Conservation (phyloP, 106 monocot species). For the Dendrobium huoshanense region DNA sequence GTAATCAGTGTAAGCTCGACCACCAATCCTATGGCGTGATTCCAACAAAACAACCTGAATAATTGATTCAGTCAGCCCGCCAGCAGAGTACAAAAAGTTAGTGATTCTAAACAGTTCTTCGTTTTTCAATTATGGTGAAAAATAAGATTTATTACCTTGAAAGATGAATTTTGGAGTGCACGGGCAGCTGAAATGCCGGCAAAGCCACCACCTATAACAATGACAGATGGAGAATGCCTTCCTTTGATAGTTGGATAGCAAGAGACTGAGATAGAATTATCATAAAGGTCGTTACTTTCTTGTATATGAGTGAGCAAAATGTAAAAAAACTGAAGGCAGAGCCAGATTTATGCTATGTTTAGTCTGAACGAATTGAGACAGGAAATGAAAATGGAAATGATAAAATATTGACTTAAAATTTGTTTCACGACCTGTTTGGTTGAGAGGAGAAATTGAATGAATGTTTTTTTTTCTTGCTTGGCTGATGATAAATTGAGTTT, state of each 20-base stretch:
- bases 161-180: slow-evolving; percentile 74
- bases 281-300: background rate
- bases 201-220: slow-evolving; percentile 65
- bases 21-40: slow-evolving; percentile 89
- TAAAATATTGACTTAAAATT: too few relatives aligned
- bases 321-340: background rate
- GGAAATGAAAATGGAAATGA: too few relatives aligned
- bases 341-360: background rate
- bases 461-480: too few relatives aligned
- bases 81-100: background rate
- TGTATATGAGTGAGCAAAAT: background rate
- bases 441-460: too few relatives aligned
- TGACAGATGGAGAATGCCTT: slow-evolving; percentile 34
- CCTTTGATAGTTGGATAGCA: slow-evolving; percentile 8
- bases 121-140: background rate
- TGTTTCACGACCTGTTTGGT: too few relatives aligned
- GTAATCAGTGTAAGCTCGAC: slow-evolving; percentile 78
- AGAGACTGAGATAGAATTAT: slow-evolving; percentile 5
- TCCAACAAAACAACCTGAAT: slow-evolving; percentile 86
- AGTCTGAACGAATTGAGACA: too few relatives aligned
- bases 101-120: background rate
- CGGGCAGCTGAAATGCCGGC: slow-evolving; percentile 63
- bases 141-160: slow-evolving; percentile 38
- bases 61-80: background rate
- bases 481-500: too few relatives aligned